These are phyloP conservation scores for Mycena belliarum DNA, from an alignment of 768 basidiomycete genomes.

Conservation along the genomic window DNA sequence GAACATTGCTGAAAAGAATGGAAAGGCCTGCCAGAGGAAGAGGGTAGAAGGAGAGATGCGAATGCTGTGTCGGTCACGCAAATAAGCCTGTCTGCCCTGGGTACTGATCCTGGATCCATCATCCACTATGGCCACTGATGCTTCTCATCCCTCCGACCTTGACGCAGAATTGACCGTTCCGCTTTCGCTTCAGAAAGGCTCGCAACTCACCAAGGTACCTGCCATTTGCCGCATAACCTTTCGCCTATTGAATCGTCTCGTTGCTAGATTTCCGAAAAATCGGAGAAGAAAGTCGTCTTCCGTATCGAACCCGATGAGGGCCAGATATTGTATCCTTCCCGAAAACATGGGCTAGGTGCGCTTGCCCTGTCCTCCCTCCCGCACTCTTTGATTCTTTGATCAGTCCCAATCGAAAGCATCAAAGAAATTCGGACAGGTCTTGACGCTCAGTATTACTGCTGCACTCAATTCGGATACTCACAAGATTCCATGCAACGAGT, in stretches of 20 bases:
- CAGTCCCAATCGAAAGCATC: conserved; percentile 87
- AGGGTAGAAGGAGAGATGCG: conserved; percentile 17
- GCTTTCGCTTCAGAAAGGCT: conserved; percentile 57
- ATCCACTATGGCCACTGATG: too few species aligned
- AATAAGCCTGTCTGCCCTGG: too few species aligned
- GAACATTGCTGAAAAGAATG: conserved; percentile 26
- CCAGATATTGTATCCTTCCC: conserved; percentile 77
- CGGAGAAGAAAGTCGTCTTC: conserved; percentile 70
- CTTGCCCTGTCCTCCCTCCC: conserved; percentile 22
- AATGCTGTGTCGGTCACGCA: not conserved
- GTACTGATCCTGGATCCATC: too few species aligned
- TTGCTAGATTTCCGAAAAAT: conserved; percentile 44
- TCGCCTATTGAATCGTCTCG: too few species aligned
- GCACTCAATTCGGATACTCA: conserved; percentile 71
- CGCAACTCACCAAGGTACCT: conserved; percentile 75
- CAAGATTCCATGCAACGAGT: conserved; percentile 56
- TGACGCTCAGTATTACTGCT: conserved; percentile 75
- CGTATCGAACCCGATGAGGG: conserved; percentile 79
- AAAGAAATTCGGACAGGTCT: conserved; percentile 83
- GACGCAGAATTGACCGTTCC: conserved; percentile 64
- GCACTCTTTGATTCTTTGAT: too few species aligned
- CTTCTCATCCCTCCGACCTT: too few species aligned
- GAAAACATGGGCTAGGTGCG: conserved; percentile 61
- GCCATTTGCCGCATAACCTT: too few species aligned
- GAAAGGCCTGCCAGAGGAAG: conserved; percentile 34